phyloP scores from a whole-genome alignment of 2,329 filamentous ascomycete species.

The Aspergillus latus region DNA sequence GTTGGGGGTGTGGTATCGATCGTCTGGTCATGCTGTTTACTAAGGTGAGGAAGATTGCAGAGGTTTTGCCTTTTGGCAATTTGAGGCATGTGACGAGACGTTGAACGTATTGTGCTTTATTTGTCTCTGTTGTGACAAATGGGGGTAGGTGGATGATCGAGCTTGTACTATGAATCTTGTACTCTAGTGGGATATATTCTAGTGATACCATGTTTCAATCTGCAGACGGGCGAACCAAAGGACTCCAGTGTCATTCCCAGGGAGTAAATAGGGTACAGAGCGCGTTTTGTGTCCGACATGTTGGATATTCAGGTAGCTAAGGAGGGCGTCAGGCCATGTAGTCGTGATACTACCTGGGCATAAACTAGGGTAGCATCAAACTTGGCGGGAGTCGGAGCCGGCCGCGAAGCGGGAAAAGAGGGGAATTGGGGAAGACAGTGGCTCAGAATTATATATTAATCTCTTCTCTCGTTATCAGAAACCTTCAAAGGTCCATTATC shows the following conservation, averaged over 20 bases:
- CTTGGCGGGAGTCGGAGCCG: slow-evolving; percentile 5
- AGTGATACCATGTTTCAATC: not conserved
- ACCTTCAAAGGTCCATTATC: not conserved
- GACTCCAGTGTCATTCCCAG: not conserved
- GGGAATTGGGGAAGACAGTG: not conserved
- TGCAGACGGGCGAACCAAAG: not conserved
- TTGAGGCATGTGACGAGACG: slow-evolving; percentile 56
- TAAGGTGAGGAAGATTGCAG: slow-evolving; percentile 73
- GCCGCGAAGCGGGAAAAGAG: slow-evolving; percentile 11
- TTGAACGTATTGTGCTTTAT: not conserved
- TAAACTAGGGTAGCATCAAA: not conserved
- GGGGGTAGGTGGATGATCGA: not conserved
- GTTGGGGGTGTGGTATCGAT: slow-evolving; percentile 94
- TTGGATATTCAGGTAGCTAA: not conserved
- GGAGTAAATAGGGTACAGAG: not conserved
- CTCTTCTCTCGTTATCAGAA: not conserved
- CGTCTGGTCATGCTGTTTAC: slow-evolving; percentile 88
- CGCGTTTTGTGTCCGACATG: not conserved
- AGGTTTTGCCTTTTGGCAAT: slow-evolving; percentile 86
- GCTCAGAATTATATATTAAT: not conserved
- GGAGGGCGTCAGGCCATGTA: not conserved
- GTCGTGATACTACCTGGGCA: not conserved
- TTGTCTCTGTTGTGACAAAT: no score
- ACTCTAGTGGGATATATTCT: slow-evolving; percentile 2
- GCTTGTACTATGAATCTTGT: slow-evolving; percentile 13